These are phyloP conservation scores for Delitschia confertaspora DNA, from an alignment of 495 filamentous ascomycete species.

Conservation along the genomic window DNA sequence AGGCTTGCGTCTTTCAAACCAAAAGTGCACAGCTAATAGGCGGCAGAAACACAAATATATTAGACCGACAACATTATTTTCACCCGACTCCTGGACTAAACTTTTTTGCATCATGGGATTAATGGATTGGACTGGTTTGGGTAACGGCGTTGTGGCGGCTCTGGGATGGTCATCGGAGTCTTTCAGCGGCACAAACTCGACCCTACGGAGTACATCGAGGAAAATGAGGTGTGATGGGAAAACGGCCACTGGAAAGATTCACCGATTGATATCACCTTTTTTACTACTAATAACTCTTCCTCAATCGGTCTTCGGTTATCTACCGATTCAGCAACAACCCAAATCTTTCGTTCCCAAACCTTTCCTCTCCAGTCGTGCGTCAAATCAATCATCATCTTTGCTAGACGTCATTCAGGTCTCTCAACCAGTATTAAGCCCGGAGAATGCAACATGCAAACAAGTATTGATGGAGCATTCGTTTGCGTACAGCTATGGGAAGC, in stretches of 20 bases:
- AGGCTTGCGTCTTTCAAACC: too few relatives aligned
- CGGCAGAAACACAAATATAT: too few relatives aligned
- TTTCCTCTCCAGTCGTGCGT: slow-evolving; percentile 15
- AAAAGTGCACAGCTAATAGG: too few relatives aligned
- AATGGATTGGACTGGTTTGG: slow-evolving; percentile 1
- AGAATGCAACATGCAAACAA: slow-evolving; percentile 19
- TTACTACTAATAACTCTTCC: slow-evolving; percentile 26
- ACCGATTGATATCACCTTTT: slow-evolving; percentile 16
- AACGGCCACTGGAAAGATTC: slow-evolving; percentile 5
- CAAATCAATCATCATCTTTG: slow-evolving; percentile 16
- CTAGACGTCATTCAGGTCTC: slow-evolving; percentile 32
- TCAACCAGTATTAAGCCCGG: slow-evolving; percentile 29
- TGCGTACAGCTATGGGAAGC: slow-evolving; percentile 65
- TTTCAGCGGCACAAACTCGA: not conserved
- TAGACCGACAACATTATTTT: too few relatives aligned
- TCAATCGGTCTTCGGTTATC: slow-evolving; percentile 4
- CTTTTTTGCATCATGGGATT: not conserved
- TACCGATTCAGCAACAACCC: slow-evolving; percentile 6
- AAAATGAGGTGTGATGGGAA: not conserved
- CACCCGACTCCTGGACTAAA: too few relatives aligned
- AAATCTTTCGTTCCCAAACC: slow-evolving; percentile 2
- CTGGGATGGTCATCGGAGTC: slow-evolving; percentile 1
- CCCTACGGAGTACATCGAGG: slow-evolving; percentile 2
- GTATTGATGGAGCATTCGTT: slow-evolving; percentile 66
- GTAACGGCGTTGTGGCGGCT: slow-evolving; percentile 1